Evolutionary conservation across 202 grass and related monocot genomes (phyloP).

Genomic region (Panicum virgatum): DNA sequence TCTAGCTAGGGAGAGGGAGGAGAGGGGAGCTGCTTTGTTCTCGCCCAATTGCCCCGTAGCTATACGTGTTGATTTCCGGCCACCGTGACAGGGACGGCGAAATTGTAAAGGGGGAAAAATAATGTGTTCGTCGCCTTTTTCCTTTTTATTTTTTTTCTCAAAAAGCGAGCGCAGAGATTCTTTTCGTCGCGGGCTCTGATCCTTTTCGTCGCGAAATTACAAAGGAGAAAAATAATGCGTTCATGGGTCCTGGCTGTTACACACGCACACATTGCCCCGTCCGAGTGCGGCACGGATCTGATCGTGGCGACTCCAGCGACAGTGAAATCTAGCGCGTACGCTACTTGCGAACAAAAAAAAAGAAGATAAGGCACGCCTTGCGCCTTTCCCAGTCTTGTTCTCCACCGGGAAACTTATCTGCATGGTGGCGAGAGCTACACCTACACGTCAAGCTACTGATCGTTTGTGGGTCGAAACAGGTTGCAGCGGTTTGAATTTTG

Average conservation of each 20-base stretch:
- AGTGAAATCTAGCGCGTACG: neutral
- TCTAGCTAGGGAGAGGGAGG: neutral
- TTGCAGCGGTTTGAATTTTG: too few relatives aligned
- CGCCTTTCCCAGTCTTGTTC: neutral
- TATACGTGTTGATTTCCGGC: conserved; percentile 28
- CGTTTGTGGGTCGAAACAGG: too few relatives aligned
- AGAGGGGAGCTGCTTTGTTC: conserved; percentile 9
- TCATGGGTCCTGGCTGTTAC: neutral
- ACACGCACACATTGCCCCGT: neutral
- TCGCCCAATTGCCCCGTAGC: too few relatives aligned
- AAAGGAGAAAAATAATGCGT: too few relatives aligned
- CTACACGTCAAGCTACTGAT: too few relatives aligned
- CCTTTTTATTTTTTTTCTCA: neutral
- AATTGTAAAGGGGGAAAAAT: neutral
- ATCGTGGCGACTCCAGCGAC: neutral
- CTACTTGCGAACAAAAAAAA: too few relatives aligned
- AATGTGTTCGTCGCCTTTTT: neutral
- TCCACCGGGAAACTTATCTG: neutral
- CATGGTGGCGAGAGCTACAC: neutral
- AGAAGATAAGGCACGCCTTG: neutral
- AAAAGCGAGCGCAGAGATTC: neutral
- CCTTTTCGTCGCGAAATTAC: neutral
- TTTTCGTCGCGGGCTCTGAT: neutral
- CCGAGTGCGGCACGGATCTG: neutral
- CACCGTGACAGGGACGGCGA: neutral